Base-by-base conservation (phyloP, 139 green algal species). In the Chlorella sp. region DNA sequence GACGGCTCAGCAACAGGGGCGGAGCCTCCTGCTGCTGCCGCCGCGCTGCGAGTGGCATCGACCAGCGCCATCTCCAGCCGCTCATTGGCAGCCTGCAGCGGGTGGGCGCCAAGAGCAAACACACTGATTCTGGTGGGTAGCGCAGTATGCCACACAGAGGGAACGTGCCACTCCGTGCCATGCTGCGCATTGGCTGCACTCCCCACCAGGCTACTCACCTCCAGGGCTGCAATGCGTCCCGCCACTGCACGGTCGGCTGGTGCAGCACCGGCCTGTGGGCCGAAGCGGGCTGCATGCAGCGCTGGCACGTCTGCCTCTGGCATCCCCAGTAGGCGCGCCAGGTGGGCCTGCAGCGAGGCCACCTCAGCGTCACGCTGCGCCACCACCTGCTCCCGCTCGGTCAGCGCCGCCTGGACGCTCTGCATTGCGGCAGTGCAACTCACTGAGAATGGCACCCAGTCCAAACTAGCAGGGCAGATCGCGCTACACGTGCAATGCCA, bases 1-100 rank as follows among this genome's bases (percentile, higher is more conserved):
- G 73, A 44, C 2, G 46, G 46, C n/a, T 64, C 32, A 19, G 73
- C 73, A n/a, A n/a, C 32, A 51, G 43, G n/a, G 34, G 46, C 30
- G n/a, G n/a, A 20, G 19, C 30, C 67, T 30, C 30, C 34, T 48
- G 34, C 67, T 13, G 67, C 54, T 30, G 51, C 51, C 26, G 26
- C 76, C 54, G 75, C 85, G 68, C 34, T 54, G 34, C 65, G 56
- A 7, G 54, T 56, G 26, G 65, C 43, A 17, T 69, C 80, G 28
- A 83, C 72, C 44, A 76, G 46, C 72, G 83, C 81, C 17, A 34
- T 48, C 26, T 77, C 67, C 38, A 85, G 60, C 51, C 41, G 81
- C 69, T 81, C 54, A 32, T 81, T 81, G 48, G 69, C 70, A 20
- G 70, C 81, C 81, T 81, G 77, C 40, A 58, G 38, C 1, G 11